These are phyloP conservation scores for Mortierella hygrophila DNA, from an alignment of 192 early-diverging fungal species.

Conservation along the genomic window DNA sequence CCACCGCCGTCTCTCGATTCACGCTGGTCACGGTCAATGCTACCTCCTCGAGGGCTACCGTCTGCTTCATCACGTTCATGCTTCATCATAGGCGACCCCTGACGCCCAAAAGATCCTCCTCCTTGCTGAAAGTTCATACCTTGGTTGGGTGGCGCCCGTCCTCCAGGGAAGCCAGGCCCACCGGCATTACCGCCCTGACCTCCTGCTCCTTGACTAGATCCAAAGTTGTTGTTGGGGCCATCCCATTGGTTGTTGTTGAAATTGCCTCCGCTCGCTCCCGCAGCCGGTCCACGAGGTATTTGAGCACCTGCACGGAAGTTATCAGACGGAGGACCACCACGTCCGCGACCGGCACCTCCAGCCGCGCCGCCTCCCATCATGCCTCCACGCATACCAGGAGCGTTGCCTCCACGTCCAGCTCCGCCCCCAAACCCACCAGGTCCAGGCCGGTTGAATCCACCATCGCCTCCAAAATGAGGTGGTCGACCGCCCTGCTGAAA, in stretches of 20 bases:
- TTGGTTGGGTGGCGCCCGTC: slow-evolving; percentile 32
- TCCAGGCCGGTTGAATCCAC: slow-evolving; percentile 1
- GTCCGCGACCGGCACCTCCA: slow-evolving; percentile 21
- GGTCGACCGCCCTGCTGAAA: slow-evolving; percentile 21
- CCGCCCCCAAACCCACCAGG: slow-evolving; percentile 31
- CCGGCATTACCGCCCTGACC: neutral
- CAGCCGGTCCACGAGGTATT: slow-evolving; percentile 10
- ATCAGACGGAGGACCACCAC: slow-evolving; percentile 23
- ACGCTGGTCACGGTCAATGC: slow-evolving; percentile 28
- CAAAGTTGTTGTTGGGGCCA: slow-evolving; percentile 11
- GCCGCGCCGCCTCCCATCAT: slow-evolving; percentile 11
- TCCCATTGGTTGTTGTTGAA: slow-evolving; percentile 45
- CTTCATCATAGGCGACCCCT: slow-evolving; percentile 1
- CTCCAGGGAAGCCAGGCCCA: slow-evolving; percentile 36
- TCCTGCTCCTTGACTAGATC: neutral
- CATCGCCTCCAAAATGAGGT: slow-evolving; percentile 27
- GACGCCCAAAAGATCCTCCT: slow-evolving; percentile 14
- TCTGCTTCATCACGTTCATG: slow-evolving; percentile 33
- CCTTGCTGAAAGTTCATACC: slow-evolving; percentile 32
- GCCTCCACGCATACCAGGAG: slow-evolving; percentile 28
- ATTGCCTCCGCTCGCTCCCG: slow-evolving; percentile 11
- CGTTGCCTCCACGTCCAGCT: slow-evolving; percentile 29
- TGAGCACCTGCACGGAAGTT: slow-evolving; percentile 29
- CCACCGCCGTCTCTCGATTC: slow-evolving; percentile 16
- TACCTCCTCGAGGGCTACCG: slow-evolving; percentile 30